A percentile compares a stretch with the other conserved stretches of the same genome.
These are phyloP conservation scores for Moniliella sp. DNA, from an alignment of 1,284 basidiomycete species.

Conservation along the genomic window DNA sequence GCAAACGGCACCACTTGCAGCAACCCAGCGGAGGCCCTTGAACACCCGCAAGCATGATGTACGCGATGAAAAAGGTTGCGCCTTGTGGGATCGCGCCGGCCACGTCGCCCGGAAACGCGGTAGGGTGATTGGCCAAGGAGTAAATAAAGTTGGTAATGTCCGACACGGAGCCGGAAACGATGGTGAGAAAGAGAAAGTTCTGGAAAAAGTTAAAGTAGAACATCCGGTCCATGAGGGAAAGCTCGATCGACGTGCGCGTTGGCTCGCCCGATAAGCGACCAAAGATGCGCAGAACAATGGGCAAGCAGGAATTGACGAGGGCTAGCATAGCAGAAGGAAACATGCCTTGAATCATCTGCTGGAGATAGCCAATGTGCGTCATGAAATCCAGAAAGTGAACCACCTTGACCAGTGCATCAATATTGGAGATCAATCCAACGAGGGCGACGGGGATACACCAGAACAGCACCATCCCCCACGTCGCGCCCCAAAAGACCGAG, in stretches of 20 bases:
- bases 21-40: conserved; percentile 50
- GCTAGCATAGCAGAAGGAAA: conserved; percentile 63
- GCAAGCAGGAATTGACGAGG: conserved; percentile 70
- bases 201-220: conserved; percentile 52
- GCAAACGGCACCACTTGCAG: conserved; percentile 54
- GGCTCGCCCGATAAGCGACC: conserved; percentile 61
- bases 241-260: conserved; percentile 56
- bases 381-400: conserved; percentile 63
- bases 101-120: conserved; percentile 12
- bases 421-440: conserved; percentile 63
- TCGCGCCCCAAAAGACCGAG: conserved; percentile 38
- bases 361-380: conserved; percentile 42
- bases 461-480: conserved; percentile 45
- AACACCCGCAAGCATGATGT: conserved; percentile 36
- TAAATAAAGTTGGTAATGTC: conserved; percentile 7
- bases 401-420: conserved; percentile 47
- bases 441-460: conserved; percentile 45
- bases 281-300: conserved; percentile 54
- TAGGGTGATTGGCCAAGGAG: conserved; percentile 9
- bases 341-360: conserved; percentile 56
- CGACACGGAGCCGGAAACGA: conserved; percentile 15
- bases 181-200: conserved; percentile 30
- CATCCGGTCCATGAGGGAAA: conserved; percentile 74
- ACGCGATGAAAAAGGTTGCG: conserved; percentile 84
- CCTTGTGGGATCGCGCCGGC: conserved; percentile 53